Base-by-base conservation (phyloP, 306 rosid species). In the Lathyrus sativus region DNA sequence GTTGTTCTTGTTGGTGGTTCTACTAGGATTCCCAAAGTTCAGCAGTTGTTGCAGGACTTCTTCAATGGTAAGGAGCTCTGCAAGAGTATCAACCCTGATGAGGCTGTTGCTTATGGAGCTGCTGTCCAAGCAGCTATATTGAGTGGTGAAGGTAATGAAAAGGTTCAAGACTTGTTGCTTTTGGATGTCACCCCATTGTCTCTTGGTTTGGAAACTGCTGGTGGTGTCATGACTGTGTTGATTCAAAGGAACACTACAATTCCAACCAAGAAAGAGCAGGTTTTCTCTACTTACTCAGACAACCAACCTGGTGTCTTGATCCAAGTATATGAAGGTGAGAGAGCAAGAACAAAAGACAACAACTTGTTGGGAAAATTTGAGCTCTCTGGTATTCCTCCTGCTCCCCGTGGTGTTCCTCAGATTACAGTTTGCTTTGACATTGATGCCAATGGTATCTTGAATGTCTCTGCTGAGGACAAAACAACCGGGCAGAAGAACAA, bases 41-140 rank as follows among this genome's bases (percentile, higher is more conserved):
- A 88, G 64, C 87, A 83, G 12, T 39, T 88, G 2, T 81, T 88
- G 80, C 91, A 88, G 19, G 88, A 88, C 7, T 88, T 88, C 81
- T 83, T 88, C 55, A 81, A 83, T 2, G 95, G 95, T 0, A 88
- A 88, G 70, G 91, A 85, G 65, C 95, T 88, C 14, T 88, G 91
- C 80, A 85, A 85, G 78, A 88, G 87, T 9, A 88, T 85, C 17
- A 88, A 88, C 69, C 95, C 95, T 0, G 91, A 88, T 28, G 95
- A 88, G 72, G 95, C 95, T 13, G 89, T 88, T 33, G 95, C 91
- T 4, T 88, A 88, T 17, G 91, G 95, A 7, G 91, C 95, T 29
- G 87, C 95, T 1, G 88, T 88, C 0, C 95, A 88, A 45, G 95
- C 89, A 3, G 95, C 91, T 6, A 83, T 85, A 4, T 78, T 88